Base-by-base conservation (phyloP, 2,329 filamentous ascomycete genomes). In the Pestalotiopsis sp. region DNA sequence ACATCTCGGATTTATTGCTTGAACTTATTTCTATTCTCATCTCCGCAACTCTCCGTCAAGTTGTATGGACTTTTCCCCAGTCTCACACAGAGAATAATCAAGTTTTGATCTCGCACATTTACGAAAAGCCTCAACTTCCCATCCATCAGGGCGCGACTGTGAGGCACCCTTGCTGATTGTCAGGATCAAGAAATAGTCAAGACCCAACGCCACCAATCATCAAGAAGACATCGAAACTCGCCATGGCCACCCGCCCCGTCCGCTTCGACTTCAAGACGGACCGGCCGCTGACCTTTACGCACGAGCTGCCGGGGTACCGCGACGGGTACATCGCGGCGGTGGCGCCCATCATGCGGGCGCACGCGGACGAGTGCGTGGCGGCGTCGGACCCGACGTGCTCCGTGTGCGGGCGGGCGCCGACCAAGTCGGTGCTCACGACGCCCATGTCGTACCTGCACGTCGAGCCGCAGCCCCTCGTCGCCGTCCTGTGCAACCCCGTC, bases 381-480 rank as follows among this genome's bases (percentile, higher is more conserved):
- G 67, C 67, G 38, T 66, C 63, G 25, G 38, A 59, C 14, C 25
- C 39, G 17, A 5, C 2, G 27, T 68, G 67, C 67, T 25, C 23
- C 41, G 62, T 66, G 39, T 68, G 67, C 63, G 67, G 61, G 31
- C 14, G 20, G 25, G 56, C 17, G 7, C 38, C 52, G n/a, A 41
- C 67, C n/a, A 62, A 41, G 27, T 41, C 65, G 67, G 64, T 66
- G 52, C 58, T 68, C 4, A 68, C 63, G 7, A 68, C 67, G 25
- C 67, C 67, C 57, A 66, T 66, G 63, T 68, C 67, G 25, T 68
- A 68, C 67, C 67, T 68, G 57, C 67, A 68, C 67, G 17, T 66
- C 23, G 20, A 41, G 57, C 25, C 56, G n/a, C 63, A 66, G 38
- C 67, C 67, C 23, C 38, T 64, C 11, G 67, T 68, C 9, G 58